Percentiles rank a stretch among this genome's conserved stretches.
Evolutionary conservation across 345 rosid species (phyloP).

Genomic region (Streptanthus diversifolius): DNA sequence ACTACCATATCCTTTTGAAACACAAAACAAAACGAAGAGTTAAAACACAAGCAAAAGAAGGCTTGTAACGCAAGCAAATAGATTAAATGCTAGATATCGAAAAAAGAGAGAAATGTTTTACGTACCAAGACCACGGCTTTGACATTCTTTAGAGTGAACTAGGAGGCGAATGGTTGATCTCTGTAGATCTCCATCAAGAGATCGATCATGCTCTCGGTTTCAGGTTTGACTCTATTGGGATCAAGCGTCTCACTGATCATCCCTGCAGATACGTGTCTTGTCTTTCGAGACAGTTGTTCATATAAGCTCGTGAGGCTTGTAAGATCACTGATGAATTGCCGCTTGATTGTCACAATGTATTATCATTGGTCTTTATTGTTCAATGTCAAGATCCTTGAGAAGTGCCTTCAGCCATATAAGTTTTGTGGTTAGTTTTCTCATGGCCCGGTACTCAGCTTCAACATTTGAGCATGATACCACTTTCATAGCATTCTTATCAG

Average conservation of each 20-base stretch:
- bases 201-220: slow-evolving; percentile 35
- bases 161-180: slow-evolving; percentile 10
- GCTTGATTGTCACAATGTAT: no score
- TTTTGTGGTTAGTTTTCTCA: no score
- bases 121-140: slow-evolving; percentile 31
- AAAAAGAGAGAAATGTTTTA: not conserved
- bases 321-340: no score
- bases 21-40: not conserved
- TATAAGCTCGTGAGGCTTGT: no score
- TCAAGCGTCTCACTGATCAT: not conserved
- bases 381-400: no score
- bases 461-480: no score
- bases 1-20: slow-evolving; percentile 23
- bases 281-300: no score
- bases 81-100: not conserved
- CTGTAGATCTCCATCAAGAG: slow-evolving; percentile 22
- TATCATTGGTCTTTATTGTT: no score
- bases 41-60: not conserved
- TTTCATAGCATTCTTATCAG: no score
- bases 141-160: slow-evolving; percentile 31
- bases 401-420: no score
- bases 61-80: not conserved
- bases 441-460: no score
- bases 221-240: slow-evolving; percentile 32
- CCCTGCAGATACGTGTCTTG: no score